phyloP scores from a whole-genome alignment of 805 yeast species.

The Candida andamanensis region DNA sequence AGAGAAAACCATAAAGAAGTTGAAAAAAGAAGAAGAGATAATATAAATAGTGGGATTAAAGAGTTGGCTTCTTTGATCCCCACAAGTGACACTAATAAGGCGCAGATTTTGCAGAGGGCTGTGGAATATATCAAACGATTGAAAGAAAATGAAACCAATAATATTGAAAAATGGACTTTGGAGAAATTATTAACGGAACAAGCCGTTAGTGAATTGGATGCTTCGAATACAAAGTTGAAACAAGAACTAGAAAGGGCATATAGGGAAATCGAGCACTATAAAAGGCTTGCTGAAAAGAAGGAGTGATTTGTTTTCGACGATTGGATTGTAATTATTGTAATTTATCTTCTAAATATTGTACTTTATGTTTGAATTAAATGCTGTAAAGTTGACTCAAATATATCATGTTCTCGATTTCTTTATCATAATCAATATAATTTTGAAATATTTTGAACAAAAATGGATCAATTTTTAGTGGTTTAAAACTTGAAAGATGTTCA shows the following conservation, averaged over 20 bases:
- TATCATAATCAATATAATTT: slow-evolving; percentile 21
- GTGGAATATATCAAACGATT: slow-evolving; percentile 86
- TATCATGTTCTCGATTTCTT: slow-evolving; percentile 18
- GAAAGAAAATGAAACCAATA: slow-evolving; percentile 83
- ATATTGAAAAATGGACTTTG: slow-evolving; percentile 91
- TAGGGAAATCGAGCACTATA: slow-evolving; percentile 84
- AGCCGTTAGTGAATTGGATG: slow-evolving; percentile 77
- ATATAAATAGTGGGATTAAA: slow-evolving; percentile 81
- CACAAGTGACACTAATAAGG: slow-evolving; percentile 80
- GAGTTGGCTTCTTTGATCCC: slow-evolving; percentile 76
- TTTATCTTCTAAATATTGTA: neutral
- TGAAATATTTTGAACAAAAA: slow-evolving; percentile 18
- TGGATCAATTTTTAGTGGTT: slow-evolving; percentile 28
- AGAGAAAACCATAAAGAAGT: slow-evolving; percentile 93
- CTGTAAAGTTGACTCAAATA: slow-evolving; percentile 13
- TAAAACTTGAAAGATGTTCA: slow-evolving; percentile 19
- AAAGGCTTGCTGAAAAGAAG: slow-evolving; percentile 30
- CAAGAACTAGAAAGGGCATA: slow-evolving; percentile 86
- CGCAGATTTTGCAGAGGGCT: slow-evolving; percentile 82
- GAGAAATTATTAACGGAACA: slow-evolving; percentile 91
- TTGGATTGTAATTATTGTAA: neutral
- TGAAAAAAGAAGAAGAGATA: slow-evolving; percentile 86
- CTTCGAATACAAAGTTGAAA: slow-evolving; percentile 83
- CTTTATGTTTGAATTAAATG: neutral
- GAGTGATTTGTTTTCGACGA: neutral